phyloP scores from a whole-genome alignment of 768 basidiomycete species.

The Imleria badia region DNA sequence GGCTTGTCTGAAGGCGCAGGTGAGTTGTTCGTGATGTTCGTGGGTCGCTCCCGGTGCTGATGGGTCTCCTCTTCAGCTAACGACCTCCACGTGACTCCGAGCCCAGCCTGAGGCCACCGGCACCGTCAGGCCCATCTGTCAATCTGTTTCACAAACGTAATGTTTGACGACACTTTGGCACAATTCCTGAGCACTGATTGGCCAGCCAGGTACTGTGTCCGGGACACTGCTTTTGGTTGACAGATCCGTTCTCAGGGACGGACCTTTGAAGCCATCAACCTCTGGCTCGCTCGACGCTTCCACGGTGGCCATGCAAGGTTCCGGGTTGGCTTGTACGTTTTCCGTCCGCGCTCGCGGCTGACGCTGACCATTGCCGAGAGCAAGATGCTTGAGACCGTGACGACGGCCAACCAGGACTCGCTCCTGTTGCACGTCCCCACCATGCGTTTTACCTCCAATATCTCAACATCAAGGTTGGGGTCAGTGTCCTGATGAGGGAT shows the following conservation, averaged over 20 bases:
- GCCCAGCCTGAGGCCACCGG: no score
- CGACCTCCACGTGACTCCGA: no score
- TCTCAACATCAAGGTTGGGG: slow-evolving; percentile 91
- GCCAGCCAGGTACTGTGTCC: no score
- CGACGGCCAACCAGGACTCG: slow-evolving; percentile 97
- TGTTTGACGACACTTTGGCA: no score
- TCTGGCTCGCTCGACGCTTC: slow-evolving; percentile 72
- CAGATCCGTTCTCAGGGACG: slow-evolving; percentile 46
- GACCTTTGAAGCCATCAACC: slow-evolving; percentile 62
- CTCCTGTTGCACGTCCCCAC: slow-evolving; percentile 73
- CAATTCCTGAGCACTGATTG: no score
- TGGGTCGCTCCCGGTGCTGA: no score
- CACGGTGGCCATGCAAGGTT: slow-evolving; percentile 86
- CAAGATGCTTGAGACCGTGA: slow-evolving; percentile 79
- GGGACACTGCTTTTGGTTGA: no score
- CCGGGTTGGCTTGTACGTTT: slow-evolving; percentile 89
- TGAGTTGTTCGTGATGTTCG: no score
- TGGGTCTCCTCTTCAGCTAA: no score
- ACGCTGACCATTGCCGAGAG: slow-evolving; percentile 36
- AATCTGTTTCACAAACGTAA: no score
- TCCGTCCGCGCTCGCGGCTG: not conserved
- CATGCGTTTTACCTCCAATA: slow-evolving; percentile 96
- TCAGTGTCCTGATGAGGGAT: slow-evolving; percentile 40
- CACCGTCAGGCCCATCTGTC: no score
- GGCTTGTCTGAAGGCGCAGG: no score